These are phyloP conservation scores for Paramecium pentaurelia DNA, from an alignment of 73 alveolate genomes.

Conservation along the genomic window DNA sequence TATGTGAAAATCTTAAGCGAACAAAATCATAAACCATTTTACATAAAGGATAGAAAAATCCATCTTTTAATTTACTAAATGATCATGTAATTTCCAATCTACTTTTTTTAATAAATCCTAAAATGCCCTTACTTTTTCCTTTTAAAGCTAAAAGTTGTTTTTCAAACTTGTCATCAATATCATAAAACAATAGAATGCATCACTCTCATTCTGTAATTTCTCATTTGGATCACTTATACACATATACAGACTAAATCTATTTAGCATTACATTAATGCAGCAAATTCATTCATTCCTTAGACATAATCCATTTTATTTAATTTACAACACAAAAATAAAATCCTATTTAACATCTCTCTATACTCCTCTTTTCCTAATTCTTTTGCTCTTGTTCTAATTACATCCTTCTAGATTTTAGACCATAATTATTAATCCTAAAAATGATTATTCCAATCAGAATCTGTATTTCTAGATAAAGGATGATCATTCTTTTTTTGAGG, in stretches of 20 bases:
- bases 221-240: neutral
- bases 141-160: neutral
- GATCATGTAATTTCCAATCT: slow-evolving; percentile 22
- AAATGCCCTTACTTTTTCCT: neutral
- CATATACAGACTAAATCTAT: neutral
- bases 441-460: slow-evolving; percentile 29
- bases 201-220: neutral
- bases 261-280: slow-evolving; percentile 15
- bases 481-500: neutral
- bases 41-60: neutral
- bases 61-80: neutral
- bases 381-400: neutral
- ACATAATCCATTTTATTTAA: neutral
- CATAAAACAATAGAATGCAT: slow-evolving; percentile 13
- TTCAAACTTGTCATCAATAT: slow-evolving; percentile 25
- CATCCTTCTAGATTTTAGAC: neutral
- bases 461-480: slow-evolving; percentile 12
- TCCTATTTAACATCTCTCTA: neutral
- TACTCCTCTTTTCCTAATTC: neutral
- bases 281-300: slow-evolving; percentile 41
- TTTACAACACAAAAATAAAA: slow-evolving; percentile 23
- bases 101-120: neutral
- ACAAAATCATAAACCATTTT: neutral
- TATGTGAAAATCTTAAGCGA: slow-evolving; percentile 8
- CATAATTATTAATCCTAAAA: neutral